A percentile compares a stretch with the other conserved stretches of the same genome.
phyloP scores from a whole-genome alignment of 495 filamentous ascomycete species.

The Xylaria nigripes region DNA sequence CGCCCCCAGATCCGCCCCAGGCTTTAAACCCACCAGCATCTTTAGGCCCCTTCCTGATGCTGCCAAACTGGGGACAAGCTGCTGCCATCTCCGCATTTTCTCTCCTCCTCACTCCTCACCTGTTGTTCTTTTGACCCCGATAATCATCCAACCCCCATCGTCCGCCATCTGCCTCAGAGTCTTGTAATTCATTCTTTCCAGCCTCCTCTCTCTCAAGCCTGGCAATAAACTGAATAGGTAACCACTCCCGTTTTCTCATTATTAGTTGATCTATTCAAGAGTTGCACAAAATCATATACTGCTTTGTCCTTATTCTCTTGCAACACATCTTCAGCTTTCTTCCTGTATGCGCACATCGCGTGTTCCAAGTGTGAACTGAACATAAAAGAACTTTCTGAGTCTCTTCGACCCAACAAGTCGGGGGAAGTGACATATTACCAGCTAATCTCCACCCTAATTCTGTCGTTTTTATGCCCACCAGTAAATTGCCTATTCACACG shows the following conservation, averaged over 20 bases:
- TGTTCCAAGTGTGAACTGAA: neutral
- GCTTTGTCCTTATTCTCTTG: neutral
- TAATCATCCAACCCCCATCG: conserved; percentile 13
- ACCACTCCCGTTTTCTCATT: neutral
- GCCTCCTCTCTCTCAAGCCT: neutral
- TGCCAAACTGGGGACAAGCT: neutral
- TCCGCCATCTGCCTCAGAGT: neutral
- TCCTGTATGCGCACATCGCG: neutral
- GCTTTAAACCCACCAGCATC: conserved; percentile 1
- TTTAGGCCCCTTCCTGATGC: conserved; percentile 5
- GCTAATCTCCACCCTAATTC: conserved; percentile 5
- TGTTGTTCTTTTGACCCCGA: conserved; percentile 16
- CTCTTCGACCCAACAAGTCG: neutral
- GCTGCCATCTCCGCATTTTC: conserved; percentile 21
- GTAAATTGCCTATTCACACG: conserved; percentile 3
- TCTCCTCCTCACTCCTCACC: conserved; percentile 13
- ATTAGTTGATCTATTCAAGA: neutral
- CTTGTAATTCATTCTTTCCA: conserved; percentile 1
- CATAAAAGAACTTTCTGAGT: neutral
- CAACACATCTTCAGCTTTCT: neutral
- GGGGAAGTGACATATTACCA: conserved; percentile 1
- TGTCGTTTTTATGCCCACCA: conserved; percentile 10
- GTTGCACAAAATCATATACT: neutral
- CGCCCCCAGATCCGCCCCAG: neutral
- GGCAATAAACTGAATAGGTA: neutral